Conservation (phyloP, 768 basidiomycete genomes). For the Phanerochaete carnosa region DNA sequence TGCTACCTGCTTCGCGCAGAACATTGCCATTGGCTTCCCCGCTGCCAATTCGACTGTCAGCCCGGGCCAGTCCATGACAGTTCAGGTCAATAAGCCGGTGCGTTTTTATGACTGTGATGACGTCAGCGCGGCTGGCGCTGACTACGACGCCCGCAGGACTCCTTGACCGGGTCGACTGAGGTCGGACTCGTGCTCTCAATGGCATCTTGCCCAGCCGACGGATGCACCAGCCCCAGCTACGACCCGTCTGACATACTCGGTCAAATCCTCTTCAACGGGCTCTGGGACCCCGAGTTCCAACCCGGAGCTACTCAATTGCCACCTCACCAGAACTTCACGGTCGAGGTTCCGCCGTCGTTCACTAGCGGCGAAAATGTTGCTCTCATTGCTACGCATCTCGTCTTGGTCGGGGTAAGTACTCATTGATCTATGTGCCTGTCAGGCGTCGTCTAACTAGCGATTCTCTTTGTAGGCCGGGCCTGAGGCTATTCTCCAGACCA, state of each 20-base stretch:
- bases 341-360: slow-evolving; percentile 18
- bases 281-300: slow-evolving; percentile 24
- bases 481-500: not conserved
- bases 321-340: slow-evolving; percentile 28
- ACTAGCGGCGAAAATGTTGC: slow-evolving; percentile 11
- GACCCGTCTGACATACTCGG: slow-evolving; percentile 24
- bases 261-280: slow-evolving; percentile 27
- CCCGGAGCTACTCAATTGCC: slow-evolving; percentile 11
- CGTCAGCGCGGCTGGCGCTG: not conserved
- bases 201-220: slow-evolving; percentile 19
- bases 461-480: not conserved
- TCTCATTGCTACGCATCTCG: slow-evolving; percentile 20
- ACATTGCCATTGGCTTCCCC: slow-evolving; percentile 30
- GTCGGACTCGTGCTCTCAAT: slow-evolving; percentile 33
- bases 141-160: slow-evolving; percentile 17
- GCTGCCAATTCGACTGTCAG: slow-evolving; percentile 17
- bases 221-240: slow-evolving; percentile 17
- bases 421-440: not conserved
- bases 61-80: slow-evolving; percentile 28
- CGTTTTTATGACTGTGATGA: slow-evolving; percentile 1
- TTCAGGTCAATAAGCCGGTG: slow-evolving; percentile 34
- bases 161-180: slow-evolving; percentile 29
- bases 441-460: not conserved
- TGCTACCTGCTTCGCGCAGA: slow-evolving; percentile 26
- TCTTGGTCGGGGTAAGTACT: slow-evolving; percentile 19